Evolutionary conservation across 306 rosid species (phyloP).

Genomic region (Datisca glomerata): DNA sequence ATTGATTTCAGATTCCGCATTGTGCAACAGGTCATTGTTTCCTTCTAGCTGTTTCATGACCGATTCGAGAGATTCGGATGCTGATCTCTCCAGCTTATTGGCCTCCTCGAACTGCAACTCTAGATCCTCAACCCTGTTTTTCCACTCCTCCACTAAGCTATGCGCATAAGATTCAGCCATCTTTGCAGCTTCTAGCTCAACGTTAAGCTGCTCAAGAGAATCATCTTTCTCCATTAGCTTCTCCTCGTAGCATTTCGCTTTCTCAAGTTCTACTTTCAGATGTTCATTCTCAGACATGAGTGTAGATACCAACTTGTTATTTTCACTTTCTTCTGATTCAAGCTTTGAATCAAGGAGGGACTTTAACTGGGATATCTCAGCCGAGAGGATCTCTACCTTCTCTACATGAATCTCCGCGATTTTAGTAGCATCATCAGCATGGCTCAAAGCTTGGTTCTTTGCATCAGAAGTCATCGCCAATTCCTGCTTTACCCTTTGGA

Average conservation of each 20-base stretch:
- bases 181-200: slow-evolving; percentile 81
- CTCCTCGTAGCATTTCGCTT: slow-evolving; percentile 34
- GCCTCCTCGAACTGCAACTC: slow-evolving; percentile 56
- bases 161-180: slow-evolving; percentile 77
- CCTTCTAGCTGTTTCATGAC: slow-evolving; percentile 60
- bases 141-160: slow-evolving; percentile 66
- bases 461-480: slow-evolving; percentile 73
- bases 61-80: slow-evolving; percentile 67
- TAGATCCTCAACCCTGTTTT: slow-evolving; percentile 42
- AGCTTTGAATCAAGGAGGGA: slow-evolving; percentile 62
- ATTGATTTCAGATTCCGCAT: slow-evolving; percentile 60
- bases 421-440: slow-evolving; percentile 88
- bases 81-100: slow-evolving; percentile 65
- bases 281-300: slow-evolving; percentile 51
- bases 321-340: slow-evolving; percentile 56
- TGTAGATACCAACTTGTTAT: slow-evolving; percentile 28
- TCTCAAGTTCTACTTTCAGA: slow-evolving; percentile 51
- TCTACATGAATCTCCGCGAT: slow-evolving; percentile 77
- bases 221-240: slow-evolving; percentile 50
- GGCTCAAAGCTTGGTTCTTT: slow-evolving; percentile 85
- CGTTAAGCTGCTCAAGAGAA: slow-evolving; percentile 57
- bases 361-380: slow-evolving; percentile 54
- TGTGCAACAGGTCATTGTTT: slow-evolving; percentile 53
- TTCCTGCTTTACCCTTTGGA: slow-evolving; percentile 74
- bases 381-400: slow-evolving; percentile 64